A percentile compares a stretch with the other conserved stretches of the same genome.
Evolutionary conservation across 495 filamentous ascomycete genomes (phyloP).

Genomic region (Cercophora samala): DNA sequence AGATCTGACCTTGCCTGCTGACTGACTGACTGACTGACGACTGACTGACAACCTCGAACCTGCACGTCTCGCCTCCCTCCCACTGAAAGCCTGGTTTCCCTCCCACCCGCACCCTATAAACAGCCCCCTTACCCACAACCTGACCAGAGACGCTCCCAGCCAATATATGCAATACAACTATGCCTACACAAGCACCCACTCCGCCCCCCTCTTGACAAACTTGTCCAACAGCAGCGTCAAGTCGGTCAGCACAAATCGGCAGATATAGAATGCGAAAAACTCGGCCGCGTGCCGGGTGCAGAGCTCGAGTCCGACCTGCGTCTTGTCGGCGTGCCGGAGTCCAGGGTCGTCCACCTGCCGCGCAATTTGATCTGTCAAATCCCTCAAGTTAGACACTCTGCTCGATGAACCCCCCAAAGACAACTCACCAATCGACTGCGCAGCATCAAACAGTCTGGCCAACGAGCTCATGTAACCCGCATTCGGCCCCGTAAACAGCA

Average conservation of each 20-base stretch:
- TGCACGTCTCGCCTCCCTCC: neutral
- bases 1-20: neutral
- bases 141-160: too few species aligned
- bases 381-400: too few species aligned
- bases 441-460: slow-evolving; percentile 90
- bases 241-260: slow-evolving; percentile 86
- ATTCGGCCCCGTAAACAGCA: slow-evolving; percentile 78
- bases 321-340: slow-evolving; percentile 71
- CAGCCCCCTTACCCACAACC: neutral
- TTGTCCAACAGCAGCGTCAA: slow-evolving; percentile 87
- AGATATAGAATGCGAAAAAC: slow-evolving; percentile 96
- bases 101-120: neutral
- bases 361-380: slow-evolving; percentile 78
- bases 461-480: slow-evolving; percentile 86
- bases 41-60: neutral
- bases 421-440: slow-evolving; percentile 82
- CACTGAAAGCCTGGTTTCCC: neutral
- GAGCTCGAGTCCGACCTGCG: slow-evolving; percentile 90
- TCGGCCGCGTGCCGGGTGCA: slow-evolving; percentile 91
- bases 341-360: slow-evolving; percentile 94
- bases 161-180: neutral
- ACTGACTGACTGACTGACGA: too few species aligned
- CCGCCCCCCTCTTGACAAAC: slow-evolving; percentile 91
- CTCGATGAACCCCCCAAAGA: too few species aligned
- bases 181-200: slow-evolving; percentile 70